phyloP scores from a whole-genome alignment of 2,329 filamentous ascomycete species.

The Diaporthe caulivora region DNA sequence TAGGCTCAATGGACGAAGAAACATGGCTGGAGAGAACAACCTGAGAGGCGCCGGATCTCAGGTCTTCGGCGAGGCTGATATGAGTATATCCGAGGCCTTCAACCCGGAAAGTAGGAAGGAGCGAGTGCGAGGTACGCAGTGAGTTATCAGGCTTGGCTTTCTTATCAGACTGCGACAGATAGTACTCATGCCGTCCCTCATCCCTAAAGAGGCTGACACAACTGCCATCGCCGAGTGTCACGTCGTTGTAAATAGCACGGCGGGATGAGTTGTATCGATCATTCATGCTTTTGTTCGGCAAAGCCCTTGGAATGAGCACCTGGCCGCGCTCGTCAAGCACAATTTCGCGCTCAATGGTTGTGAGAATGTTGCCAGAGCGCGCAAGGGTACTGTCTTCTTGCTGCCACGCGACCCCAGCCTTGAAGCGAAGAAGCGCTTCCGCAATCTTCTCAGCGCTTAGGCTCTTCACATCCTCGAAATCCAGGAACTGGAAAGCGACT shows the following conservation, averaged over 20 bases:
- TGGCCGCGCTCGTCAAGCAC: neutral
- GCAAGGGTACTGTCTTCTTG: conserved; percentile 2
- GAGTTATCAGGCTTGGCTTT: neutral
- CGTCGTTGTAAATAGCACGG: neutral
- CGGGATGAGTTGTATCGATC: conserved; percentile 7
- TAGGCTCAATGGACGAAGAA: neutral
- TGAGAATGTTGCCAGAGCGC: neutral
- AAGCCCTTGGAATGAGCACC: neutral
- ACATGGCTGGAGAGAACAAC: neutral
- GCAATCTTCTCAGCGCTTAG: neutral
- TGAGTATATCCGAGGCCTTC: neutral
- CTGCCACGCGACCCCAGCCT: neutral
- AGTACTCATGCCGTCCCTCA: neutral
- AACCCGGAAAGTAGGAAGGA: neutral
- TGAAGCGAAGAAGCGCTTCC: conserved; percentile 1
- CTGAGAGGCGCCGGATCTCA: neutral
- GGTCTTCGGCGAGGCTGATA: neutral
- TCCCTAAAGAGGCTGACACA: neutral
- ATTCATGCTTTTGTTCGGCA: neutral
- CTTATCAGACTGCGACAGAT: neutral
- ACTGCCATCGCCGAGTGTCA: neutral
- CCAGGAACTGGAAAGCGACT: conserved; percentile 43
- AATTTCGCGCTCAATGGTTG: neutral
- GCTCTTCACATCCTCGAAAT: conserved; percentile 36
- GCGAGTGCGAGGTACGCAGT: neutral